Evolutionary conservation across 2,329 filamentous ascomycete species (phyloP), one percentile per base, ranked within the genome.

Genomic region (Pseudopithomyces maydicus): DNA sequence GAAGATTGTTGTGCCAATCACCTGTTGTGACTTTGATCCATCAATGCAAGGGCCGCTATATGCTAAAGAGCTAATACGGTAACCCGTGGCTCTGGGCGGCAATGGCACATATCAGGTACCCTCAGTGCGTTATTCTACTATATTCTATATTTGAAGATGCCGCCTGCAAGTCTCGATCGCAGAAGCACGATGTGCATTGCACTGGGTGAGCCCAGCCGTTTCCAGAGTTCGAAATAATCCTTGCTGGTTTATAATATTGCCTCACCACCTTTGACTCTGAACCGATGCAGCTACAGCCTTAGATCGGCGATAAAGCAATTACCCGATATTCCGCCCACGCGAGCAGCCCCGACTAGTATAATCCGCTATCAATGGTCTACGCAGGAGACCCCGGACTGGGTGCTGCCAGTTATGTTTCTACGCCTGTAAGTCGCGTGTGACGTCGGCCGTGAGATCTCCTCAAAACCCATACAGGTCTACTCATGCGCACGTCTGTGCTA

Each of bases 241-340:
- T 38, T 26, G 20, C 10, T 47, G 26, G 35, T 47, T n/a, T 17
- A 19, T 5, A 19, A 39, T 15, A 39, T 48, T 39, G 33, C 33
- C 33, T 38, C 26, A 14, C 46, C 33, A 33, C 20, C 46, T 36
- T 35, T 2, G 14, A 23, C 12, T 11, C 14, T 38, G 10, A n/a
- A 12, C 11, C 19, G 11, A 15, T 17, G 22, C 33, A 41, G 23
- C 7, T 42, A 35, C 47, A 50, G 36, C 22, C 36, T 23, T 42
- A n/a, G 47, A 50, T 41, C 47, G 19, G 29, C 47, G 36, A 50
- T 42, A 50, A 20, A 32, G 36, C 47, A 41, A 23, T 48, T 32
- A 39, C n/a, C 47, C 47, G 35, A 33, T 36, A 22, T n/a, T 41
- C 36, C 47, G 15, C 36, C 47, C 47, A 41, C 35, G 47, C 35